These are phyloP conservation scores for Penicillium sclerotigenum DNA, from an alignment of 2,329 filamentous ascomycete genomes.

Conservation along the genomic window DNA sequence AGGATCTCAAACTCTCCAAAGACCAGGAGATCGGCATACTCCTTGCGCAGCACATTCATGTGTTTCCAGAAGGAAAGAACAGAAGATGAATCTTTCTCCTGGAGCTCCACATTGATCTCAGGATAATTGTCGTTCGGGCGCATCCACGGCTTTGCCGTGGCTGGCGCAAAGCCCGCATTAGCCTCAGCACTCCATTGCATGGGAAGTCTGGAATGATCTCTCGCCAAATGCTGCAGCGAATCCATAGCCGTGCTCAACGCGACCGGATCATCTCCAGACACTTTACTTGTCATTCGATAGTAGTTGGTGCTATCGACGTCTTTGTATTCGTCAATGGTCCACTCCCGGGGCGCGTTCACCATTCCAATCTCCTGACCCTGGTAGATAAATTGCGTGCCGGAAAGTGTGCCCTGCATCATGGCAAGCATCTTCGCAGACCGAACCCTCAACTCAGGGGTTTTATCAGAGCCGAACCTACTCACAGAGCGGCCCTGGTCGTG, in stretches of 20 bases:
- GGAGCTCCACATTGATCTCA: constrained; percentile 46
- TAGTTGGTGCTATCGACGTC: constrained; percentile 49
- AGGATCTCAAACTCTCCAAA: constrained; percentile 40
- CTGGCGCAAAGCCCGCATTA: constrained; percentile 66
- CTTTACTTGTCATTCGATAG: constrained; percentile 39
- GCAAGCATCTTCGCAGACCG: constrained; percentile 54
- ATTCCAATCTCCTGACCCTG: constrained; percentile 63
- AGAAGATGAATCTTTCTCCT: constrained; percentile 44
- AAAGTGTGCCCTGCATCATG: constrained; percentile 48
- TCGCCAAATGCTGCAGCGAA: constrained; percentile 55
- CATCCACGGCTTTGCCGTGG: constrained; percentile 57
- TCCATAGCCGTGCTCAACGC: constrained; percentile 47
- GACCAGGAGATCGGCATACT: constrained; percentile 56
- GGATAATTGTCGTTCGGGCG: constrained; percentile 52
- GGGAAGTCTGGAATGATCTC: constrained; percentile 63
- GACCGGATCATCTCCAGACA: constrained; percentile 35
- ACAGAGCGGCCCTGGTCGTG: constrained; percentile 60
- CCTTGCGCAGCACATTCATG: constrained; percentile 46
- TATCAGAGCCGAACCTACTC: constrained; percentile 52
- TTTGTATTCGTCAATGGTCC: constrained; percentile 47
- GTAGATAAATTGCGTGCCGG: constrained; percentile 58
- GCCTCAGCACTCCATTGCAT: constrained; percentile 61
- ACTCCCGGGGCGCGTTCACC: constrained; percentile 52
- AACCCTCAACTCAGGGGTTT: constrained; percentile 46
- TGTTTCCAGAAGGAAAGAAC: constrained; percentile 60